Conservation (phyloP, 2,329 filamentous ascomycete genomes). For the Fusarium protoensiforme region DNA sequence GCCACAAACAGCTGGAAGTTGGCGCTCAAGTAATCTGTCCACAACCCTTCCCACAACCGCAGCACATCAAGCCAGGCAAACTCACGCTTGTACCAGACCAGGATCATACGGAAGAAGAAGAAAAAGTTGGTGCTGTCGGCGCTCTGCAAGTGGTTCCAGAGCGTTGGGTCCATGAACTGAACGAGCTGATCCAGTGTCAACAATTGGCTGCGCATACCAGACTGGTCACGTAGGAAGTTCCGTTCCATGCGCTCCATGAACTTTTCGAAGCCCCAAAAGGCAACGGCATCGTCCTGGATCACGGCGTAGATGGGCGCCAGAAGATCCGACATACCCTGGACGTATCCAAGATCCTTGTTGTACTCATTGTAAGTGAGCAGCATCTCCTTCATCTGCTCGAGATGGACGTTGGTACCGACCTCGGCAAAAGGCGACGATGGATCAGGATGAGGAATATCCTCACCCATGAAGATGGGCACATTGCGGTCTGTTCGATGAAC, state of each 20-base stretch:
- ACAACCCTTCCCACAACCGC: conserved; percentile 89
- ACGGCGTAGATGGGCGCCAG: conserved; percentile 96
- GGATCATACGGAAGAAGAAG: conserved; percentile 99
- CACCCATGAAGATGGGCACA: conserved; percentile 94
- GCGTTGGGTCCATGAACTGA: conserved; percentile 94
- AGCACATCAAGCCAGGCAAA: conserved; percentile 91
- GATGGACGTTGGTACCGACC: conserved; percentile 92
- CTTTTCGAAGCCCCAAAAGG: conserved; percentile 94
- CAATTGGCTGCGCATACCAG: conserved; percentile 93
- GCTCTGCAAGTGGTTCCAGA: conserved; percentile 89
- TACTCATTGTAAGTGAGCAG: conserved; percentile 98
- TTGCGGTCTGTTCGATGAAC: conserved; percentile 96
- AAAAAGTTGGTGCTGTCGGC: conserved; percentile 99
- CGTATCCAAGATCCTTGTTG: conserved; percentile 94
- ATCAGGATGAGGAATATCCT: conserved; percentile 96
- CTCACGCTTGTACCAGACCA: conserved; percentile 99
- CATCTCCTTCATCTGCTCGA: conserved; percentile 99
- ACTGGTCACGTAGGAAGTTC: conserved; percentile 95
- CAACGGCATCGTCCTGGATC: conserved; percentile 95
- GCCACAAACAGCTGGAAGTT: conserved; percentile 97
- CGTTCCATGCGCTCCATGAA: conserved; percentile 99
- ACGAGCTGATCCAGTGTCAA: conserved; percentile 93
- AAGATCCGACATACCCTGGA: conserved; percentile 98
- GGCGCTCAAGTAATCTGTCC: conserved; percentile 91
- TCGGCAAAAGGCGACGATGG: conserved; percentile 95